Base-by-base conservation (phyloP, 371 early-diverging fungal species). In the Nematocida sp. region DNA sequence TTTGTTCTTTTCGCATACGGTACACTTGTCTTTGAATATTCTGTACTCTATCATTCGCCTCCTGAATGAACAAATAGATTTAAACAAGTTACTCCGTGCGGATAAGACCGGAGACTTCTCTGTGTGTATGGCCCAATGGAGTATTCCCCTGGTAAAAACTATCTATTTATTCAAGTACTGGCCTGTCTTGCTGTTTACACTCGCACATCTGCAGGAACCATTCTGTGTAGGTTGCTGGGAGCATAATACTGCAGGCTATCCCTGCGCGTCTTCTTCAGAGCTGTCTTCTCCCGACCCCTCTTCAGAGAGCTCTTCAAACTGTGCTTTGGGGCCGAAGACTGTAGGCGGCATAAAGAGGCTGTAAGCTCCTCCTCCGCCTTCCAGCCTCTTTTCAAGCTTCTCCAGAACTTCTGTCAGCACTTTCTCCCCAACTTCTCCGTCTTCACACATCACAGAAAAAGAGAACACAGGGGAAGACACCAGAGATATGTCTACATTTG, bases 401-500 rank as follows among this genome's bases (percentile, higher is more conserved):
- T 45, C 62, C 63, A 70, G 37, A 27, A 62, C 48, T 15, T 62
- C 74, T 29, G 34, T 19, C 13, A 70, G 63, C 3, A 46, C 51
- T 51, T 57, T 70, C 17, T 17, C 58, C n/a, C 76, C 81, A 31
- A 62, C 50, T 11, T 83, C 80, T 46, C 77, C 80, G 49, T 79
- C 78, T 36, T 62, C 52, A 11, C 67, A 53, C 41, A 64, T 77
- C 23, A 67, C 46, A 13, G 75, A 65, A 31, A 83, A 67, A 25
- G 81, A 78, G 58, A 78, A 83, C 50, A 78, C 80, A 21, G 83
- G 83, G 17, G 81, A 67, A 32, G 76, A 79, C 11, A 80, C 49
- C 17, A 79, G 46, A 21, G 51, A 34, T 25, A 81, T 62, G 32
- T 79, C 79, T 1, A 83, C 55, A 8, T 77, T 58, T 19, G 76